A percentile compares a stretch with the other conserved stretches of the same genome.
Evolutionary conservation across 2,329 filamentous ascomycete genomes (phyloP).

Genomic region (Monilinia vaccinii-corymbosi): DNA sequence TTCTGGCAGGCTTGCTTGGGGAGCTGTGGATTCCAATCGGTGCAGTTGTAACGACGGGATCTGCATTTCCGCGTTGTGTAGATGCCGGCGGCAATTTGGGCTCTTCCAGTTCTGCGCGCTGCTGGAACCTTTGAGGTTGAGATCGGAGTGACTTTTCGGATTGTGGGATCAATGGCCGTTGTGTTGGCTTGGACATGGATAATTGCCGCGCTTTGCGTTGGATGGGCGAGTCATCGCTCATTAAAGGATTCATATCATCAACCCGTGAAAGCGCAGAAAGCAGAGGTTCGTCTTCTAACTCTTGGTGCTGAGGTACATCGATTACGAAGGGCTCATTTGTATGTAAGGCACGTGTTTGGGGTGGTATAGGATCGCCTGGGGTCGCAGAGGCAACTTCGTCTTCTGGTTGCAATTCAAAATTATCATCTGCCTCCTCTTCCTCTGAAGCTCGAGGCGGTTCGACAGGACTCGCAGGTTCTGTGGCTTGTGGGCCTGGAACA

Average conservation of each 20-base stretch:
- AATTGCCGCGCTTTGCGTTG: slow-evolving; percentile 6
- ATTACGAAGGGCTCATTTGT: neutral
- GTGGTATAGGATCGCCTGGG: neutral
- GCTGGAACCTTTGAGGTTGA: neutral
- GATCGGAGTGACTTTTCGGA: neutral
- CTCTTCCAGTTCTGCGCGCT: slow-evolving; percentile 34
- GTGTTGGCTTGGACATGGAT: neutral
- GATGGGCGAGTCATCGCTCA: slow-evolving; percentile 6
- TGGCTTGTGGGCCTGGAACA: neutral
- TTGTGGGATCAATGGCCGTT: neutral
- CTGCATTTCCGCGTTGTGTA: slow-evolving; percentile 38
- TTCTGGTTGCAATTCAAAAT: neutral
- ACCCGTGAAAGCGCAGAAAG: neutral
- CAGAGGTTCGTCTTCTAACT: neutral
- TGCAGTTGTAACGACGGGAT: slow-evolving; percentile 45
- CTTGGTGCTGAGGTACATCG: neutral
- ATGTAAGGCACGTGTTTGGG: neutral
- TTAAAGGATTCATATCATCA: neutral
- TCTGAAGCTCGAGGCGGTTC: neutral
- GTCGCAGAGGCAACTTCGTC: neutral
- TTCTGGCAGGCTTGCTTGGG: slow-evolving; percentile 41
- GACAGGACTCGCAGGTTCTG: neutral
- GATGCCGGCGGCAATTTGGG: slow-evolving; percentile 56
- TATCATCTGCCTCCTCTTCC: slow-evolving; percentile 1
- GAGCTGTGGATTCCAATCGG: slow-evolving; percentile 52